Conservation (phyloP, 129 eudicot species). For the Centella asiatica region DNA sequence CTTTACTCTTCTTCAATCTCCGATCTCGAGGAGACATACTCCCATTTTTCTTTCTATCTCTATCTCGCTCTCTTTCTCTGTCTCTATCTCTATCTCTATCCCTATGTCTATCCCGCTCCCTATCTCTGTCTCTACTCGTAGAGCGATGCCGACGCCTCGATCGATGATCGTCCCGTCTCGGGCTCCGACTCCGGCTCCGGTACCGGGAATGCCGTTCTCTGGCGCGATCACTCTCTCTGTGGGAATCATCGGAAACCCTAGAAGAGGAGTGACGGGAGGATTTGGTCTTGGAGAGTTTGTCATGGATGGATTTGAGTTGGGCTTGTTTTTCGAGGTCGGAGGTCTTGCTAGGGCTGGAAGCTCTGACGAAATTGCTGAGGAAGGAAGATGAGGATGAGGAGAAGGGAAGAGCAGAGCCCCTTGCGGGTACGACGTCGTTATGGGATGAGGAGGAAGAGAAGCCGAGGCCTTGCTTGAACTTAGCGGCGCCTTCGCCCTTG, state of each 20-base stretch:
- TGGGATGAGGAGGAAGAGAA: slow-evolving; percentile 44
- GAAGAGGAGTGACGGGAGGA: slow-evolving; percentile 9
- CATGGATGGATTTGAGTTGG: slow-evolving; percentile 55
- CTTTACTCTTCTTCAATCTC: slow-evolving; percentile 35
- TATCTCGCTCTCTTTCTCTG: slow-evolving; percentile 25
- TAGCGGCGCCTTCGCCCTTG: slow-evolving; percentile 84
- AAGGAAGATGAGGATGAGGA: slow-evolving; percentile 57
- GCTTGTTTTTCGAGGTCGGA: slow-evolving; percentile 40
- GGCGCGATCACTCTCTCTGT: slow-evolving; percentile 13
- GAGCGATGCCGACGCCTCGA: slow-evolving; percentile 23
- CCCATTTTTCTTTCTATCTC: slow-evolving; percentile 27
- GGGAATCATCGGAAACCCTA: slow-evolving; percentile 26
- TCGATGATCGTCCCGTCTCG: slow-evolving; percentile 27
- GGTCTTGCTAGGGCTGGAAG: slow-evolving; percentile 44
- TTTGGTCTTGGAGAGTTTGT: slow-evolving; percentile 50
- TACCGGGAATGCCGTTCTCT: slow-evolving; percentile 28
- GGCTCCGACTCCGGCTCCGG: slow-evolving; percentile 28
- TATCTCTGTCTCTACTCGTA: slow-evolving; percentile 13
- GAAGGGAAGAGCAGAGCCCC: slow-evolving; percentile 56
- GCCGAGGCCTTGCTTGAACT: slow-evolving; percentile 95
- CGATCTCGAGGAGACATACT: slow-evolving; percentile 40
- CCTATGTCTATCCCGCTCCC: slow-evolving; percentile 27
- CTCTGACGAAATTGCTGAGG: slow-evolving; percentile 67
- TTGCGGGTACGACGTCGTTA: slow-evolving; percentile 40
- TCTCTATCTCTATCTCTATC: slow-evolving; percentile 26